Evolutionary conservation across 2,329 filamentous ascomycete species (phyloP).

Genomic region (Alternaria arbusti): DNA sequence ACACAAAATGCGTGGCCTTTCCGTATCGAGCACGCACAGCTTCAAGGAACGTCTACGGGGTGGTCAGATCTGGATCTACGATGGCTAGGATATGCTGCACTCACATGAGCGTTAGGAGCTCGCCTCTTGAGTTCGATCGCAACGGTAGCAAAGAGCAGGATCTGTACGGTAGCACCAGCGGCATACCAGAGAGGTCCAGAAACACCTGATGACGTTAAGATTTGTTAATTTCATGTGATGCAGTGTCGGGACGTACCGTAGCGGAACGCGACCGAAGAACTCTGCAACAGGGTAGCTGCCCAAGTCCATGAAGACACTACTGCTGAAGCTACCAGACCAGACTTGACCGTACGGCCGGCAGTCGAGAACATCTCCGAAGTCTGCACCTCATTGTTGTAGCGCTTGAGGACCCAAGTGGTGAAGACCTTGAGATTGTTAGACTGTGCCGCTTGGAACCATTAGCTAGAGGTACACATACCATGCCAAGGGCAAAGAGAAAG

Average conservation of each 20-base stretch:
- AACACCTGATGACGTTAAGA: constrained; percentile 23
- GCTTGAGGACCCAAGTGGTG: constrained; percentile 38
- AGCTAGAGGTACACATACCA: constrained; percentile 18
- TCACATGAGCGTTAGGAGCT: constrained; percentile 41
- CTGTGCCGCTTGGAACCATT: background rate
- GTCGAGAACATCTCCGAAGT: constrained; percentile 43
- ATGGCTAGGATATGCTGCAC: background rate
- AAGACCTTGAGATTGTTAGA: constrained; percentile 23
- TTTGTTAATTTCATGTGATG: rapidly evolving
- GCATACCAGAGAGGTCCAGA: constrained; percentile 45
- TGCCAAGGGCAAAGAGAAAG: constrained; percentile 38
- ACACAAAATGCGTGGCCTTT: constrained; percentile 73
- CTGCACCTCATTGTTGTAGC: constrained; percentile 40
- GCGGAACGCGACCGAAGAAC: constrained; percentile 40
- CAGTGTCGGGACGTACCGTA: constrained; percentile 27
- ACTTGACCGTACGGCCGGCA: constrained; percentile 41
- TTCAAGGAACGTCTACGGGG: constrained; percentile 77
- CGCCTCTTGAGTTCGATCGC: constrained; percentile 44
- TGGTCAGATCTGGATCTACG: background rate
- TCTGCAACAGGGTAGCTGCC: constrained; percentile 40
- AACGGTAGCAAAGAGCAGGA: constrained; percentile 37
- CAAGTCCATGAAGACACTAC: constrained; percentile 41
- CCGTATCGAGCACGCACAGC: constrained; percentile 86
- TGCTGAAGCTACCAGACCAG: constrained; percentile 39
- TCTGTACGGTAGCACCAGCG: constrained; percentile 42